Evolutionary conservation across 352 stramenopile species (phyloP).

Genomic region (Aphanomyces astaci): DNA sequence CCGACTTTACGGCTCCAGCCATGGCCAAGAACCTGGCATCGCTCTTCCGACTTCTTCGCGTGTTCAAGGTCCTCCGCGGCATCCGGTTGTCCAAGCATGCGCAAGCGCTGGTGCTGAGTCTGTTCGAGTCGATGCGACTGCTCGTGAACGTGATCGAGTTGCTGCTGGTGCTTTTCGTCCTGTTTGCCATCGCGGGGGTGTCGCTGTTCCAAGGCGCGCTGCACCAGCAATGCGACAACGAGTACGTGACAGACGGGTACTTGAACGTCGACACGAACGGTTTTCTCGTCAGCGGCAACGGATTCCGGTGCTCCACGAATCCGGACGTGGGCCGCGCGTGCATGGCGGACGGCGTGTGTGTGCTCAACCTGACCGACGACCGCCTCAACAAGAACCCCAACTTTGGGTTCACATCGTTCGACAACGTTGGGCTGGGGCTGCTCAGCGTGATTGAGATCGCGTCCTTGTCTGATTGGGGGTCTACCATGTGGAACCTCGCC

Average conservation of each 20-base stretch:
- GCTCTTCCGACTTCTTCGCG: slow-evolving; percentile 22
- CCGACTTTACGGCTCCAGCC: not conserved
- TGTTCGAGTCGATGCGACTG: slow-evolving; percentile 35
- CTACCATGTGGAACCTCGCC: not conserved
- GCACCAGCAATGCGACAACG: slow-evolving; percentile 20
- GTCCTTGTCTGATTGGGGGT: slow-evolving; percentile 3
- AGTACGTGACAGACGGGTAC: not conserved
- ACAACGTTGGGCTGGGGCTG: slow-evolving; percentile 12
- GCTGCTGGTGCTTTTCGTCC: slow-evolving; percentile 25
- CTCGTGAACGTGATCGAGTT: slow-evolving; percentile 36
- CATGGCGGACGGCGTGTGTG: not conserved
- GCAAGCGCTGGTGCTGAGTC: slow-evolving; percentile 39
- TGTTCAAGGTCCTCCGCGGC: slow-evolving; percentile 34
- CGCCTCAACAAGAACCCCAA: slow-evolving; percentile 6
- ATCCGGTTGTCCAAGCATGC: slow-evolving; percentile 36
- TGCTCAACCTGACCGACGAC: not conserved
- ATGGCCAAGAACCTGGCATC: not conserved
- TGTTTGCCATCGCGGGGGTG: slow-evolving; percentile 26
- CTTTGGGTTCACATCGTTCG: slow-evolving; percentile 12
- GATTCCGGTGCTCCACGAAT: not conserved
- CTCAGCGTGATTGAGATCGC: slow-evolving; percentile 18
- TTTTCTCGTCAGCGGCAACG: not conserved
- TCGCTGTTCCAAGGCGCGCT: slow-evolving; percentile 24
- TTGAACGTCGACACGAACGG: not conserved
- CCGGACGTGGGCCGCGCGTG: not conserved